Conservation (phyloP, 2,329 filamentous ascomycete genomes). For the Capronia coronata region DNA sequence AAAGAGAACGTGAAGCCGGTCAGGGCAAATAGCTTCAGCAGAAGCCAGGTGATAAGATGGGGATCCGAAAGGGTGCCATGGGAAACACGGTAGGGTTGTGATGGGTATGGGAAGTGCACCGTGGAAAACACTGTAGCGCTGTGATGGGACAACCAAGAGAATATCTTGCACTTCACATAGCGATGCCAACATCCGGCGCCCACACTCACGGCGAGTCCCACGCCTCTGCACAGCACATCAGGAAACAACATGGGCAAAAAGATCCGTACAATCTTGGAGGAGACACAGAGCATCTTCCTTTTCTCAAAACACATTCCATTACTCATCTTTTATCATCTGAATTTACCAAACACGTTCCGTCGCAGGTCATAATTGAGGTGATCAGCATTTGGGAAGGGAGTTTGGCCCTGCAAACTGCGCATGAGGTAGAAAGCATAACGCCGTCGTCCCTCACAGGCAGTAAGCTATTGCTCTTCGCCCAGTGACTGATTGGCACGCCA, state of each 20-base stretch:
- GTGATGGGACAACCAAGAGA: no score
- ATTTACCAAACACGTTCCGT: conserved; percentile 23
- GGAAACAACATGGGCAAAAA: neutral
- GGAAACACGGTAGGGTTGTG: no score
- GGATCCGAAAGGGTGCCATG: no score
- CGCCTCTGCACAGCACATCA: neutral
- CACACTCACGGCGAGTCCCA: neutral
- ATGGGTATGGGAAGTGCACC: no score
- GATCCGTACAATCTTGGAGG: neutral
- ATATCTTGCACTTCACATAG: no score
- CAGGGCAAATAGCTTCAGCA: no score
- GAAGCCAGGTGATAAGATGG: no score
- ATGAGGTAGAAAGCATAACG: conserved; percentile 23
- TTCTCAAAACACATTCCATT: neutral
- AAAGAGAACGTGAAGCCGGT: no score
- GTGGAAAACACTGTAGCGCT: no score
- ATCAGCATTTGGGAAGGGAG: conserved; percentile 3
- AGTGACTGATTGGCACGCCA: conserved; percentile 30
- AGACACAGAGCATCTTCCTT: no score
- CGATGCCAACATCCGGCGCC: no score
- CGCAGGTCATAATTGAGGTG: conserved; percentile 8
- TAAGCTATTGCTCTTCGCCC: conserved; percentile 27
- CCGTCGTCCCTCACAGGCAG: conserved; percentile 10
- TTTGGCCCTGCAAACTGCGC: conserved; percentile 17
- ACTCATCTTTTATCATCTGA: neutral